Base-by-base conservation (phyloP, 768 basidiomycete genomes). In the Suillus weaverae region DNA sequence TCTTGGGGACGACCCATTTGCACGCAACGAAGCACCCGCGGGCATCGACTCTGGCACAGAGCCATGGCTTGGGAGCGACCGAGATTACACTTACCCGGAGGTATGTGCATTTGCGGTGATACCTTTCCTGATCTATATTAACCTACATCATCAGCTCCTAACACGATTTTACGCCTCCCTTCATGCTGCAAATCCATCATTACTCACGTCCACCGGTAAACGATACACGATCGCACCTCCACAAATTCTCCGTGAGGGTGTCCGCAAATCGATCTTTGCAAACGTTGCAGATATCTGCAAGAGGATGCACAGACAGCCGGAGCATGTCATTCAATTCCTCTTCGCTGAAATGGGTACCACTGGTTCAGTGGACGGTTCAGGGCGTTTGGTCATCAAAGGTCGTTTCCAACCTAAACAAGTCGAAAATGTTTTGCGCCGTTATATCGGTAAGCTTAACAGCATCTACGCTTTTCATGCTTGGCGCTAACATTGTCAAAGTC, bases 311-410 rank as follows among this genome's bases (percentile, higher is more conserved):
- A 86, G 97, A 76, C 83, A 94, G 81, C 95, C 97, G 22, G 97
- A 98, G 78, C 97, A 99, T 71, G 95, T 98, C 72, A 99, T 98
- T 67, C 89, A 92, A 77, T 99, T 93, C 83, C 81, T 99, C 68
- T 99, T 98, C 74, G 89, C 97, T 62, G 97, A 99, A 81, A 89
- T 99, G 89, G 97, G 97, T 81, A 99, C 97, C 16, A 97, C 91
- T 30, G 97, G 97, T 64, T 93, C 90, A 43, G 93, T 98, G 48
- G 97, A 98, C 70, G 97, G 95, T 64, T 86, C 88, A 1, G 91
- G 91, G 22, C 89, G 96, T 51, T 82, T 99, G 64, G 92, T 99
- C 71, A 99, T 99, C 85, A 97, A 92, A 77, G 97, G 97, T 70
- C 88, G 94, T 69, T 99, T 98, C 86, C 95, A 95, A 72, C 97